Base-by-base conservation (phyloP, 805 yeast species). In the Candida coleopterorum region DNA sequence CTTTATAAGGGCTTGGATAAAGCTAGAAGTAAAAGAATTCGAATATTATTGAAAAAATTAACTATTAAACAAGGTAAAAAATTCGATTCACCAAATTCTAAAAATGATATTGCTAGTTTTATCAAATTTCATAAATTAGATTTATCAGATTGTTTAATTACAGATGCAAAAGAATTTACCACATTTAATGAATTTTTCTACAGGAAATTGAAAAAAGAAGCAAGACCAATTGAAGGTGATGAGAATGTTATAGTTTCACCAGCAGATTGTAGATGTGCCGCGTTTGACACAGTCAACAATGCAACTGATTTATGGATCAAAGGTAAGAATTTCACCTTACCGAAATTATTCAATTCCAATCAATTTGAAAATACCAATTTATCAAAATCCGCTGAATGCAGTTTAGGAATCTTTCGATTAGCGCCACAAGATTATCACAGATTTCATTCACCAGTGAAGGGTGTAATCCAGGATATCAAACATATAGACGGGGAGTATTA, bases 381-480 rank as follows among this genome's bases (percentile, higher is more conserved):
- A 20, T 62, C 47, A 47, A 55, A 55, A 37, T 47, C 64, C 1
- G 52, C 49, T 4, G 57, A 64, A 11, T 83, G 87, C 28, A 65
- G 88, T 3, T 58, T 89, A 29, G 89, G 83, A 0, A 75, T 90
- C 2, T 90, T 90, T 57, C 64, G 98, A 39, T 64, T 90, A 29
- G 97, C 98, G 0, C 98, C 98, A 1, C 98, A 90, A 55, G 98
- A 90, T 56, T 90, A 90, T 53, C 98, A 90, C 54, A 66, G 98
- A 30, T 89, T 90, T 58, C 98, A 90, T 56, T 72, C 77, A 11
- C 96, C 97, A 0, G 89, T 93, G 2, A 74, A 72, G 40, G 97
- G 97, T 2, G 53, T 54, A 0, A 59, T 93, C 23, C 83, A 84
- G 1, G 68, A 75, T 39, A 80, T 90, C 11, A 68, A 68, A 32